Conservation (phyloP, 768 basidiomycete genomes). For the Kwoniella newhampshirensis region DNA sequence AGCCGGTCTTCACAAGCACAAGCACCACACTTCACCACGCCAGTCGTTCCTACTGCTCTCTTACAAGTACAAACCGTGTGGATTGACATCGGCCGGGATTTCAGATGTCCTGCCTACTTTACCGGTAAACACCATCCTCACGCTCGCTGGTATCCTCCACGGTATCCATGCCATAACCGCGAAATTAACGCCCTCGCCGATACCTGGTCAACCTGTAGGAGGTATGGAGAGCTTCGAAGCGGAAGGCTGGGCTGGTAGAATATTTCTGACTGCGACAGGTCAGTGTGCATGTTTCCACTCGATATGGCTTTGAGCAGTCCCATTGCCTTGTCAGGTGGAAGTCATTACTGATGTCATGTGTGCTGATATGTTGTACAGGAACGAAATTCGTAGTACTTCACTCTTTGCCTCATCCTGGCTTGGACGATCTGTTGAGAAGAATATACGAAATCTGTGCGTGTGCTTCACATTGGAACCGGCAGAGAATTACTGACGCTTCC, state of each 20-base stretch:
- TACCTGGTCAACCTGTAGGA: constrained; percentile 25
- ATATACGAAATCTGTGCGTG: constrained; percentile 75
- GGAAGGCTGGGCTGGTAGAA: constrained; percentile 91
- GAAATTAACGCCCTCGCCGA: constrained; percentile 70
- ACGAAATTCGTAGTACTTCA: constrained; percentile 94
- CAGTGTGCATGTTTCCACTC: constrained; percentile 19
- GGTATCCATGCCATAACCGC: constrained; percentile 99
- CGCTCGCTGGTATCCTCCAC: constrained; percentile 92
- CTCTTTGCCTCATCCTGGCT: constrained; percentile 65
- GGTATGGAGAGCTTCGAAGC: constrained; percentile 84
- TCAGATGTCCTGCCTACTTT: constrained; percentile 91
- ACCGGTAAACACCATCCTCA: constrained; percentile 67
- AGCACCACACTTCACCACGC: neutral
- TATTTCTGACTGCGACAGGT: constrained; percentile 89
- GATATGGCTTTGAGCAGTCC: neutral
- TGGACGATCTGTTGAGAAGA: constrained; percentile 71
- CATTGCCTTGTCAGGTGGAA: neutral
- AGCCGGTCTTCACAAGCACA: constrained; percentile 27
- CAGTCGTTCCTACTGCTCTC: neutral
- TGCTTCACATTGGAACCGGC: no score
- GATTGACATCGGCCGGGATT: no score
- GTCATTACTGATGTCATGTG: neutral
- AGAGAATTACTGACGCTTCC: no score
- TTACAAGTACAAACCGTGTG: no score
- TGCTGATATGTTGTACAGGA: constrained; percentile 57